Evolutionary conservation across 2,329 filamentous ascomycete species (phyloP).

Genomic region (Neonectria hederae): DNA sequence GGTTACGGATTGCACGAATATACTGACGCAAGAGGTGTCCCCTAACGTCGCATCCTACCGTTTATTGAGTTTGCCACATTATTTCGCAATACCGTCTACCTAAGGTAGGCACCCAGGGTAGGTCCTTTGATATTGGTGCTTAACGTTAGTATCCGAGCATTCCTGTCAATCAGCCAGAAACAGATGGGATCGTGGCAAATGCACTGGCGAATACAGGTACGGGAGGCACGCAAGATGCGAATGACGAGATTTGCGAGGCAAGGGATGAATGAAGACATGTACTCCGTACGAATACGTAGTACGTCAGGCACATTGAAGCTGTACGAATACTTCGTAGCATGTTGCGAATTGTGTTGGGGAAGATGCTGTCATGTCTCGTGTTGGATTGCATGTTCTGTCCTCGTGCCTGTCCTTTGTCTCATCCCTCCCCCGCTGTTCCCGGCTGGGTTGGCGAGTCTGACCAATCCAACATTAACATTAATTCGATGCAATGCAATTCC

Average conservation of each 20-base stretch:
- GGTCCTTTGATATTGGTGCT: not conserved
- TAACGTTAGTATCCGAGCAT: constrained; percentile 1
- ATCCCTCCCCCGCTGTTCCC: not conserved
- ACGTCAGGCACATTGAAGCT: too few relatives aligned
- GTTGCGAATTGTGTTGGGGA: constrained; percentile 15
- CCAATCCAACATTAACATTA: not conserved
- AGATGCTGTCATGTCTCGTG: constrained; percentile 27
- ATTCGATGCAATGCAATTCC: not conserved
- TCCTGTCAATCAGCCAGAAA: constrained; percentile 21
- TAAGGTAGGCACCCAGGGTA: not conserved
- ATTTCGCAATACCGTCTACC: not conserved
- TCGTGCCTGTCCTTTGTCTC: constrained; percentile 16
- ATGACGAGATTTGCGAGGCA: not conserved
- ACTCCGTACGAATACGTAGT: too few relatives aligned
- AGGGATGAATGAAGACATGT: not conserved
- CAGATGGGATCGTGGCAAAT: constrained; percentile 25
- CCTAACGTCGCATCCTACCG: constrained; percentile 7
- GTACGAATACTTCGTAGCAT: not conserved
- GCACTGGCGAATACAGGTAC: constrained; percentile 1
- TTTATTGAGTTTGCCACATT: not conserved
- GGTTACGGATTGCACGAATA: too few relatives aligned
- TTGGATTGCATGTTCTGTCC: constrained; percentile 25
- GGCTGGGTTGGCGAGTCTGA: not conserved
- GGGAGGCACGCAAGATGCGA: constrained; percentile 17
- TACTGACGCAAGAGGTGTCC: constrained; percentile 11